Conservation (phyloP, 2,329 filamentous ascomycete species). For the Fusarium marasasianum region DNA sequence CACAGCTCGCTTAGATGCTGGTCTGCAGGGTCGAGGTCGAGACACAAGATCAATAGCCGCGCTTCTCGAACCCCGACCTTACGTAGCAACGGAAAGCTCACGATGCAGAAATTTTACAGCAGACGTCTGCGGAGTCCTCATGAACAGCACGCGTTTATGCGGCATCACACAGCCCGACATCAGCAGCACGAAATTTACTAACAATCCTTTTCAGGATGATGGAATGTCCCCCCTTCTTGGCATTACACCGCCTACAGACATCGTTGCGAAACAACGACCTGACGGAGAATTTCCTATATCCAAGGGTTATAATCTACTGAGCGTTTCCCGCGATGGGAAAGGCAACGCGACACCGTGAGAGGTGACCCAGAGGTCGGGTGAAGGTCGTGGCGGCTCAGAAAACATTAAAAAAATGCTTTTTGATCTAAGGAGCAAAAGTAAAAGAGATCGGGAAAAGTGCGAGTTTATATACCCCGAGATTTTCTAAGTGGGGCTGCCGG, state of each 20-base stretch:
- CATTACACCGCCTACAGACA: constrained; percentile 62
- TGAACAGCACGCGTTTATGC: neutral
- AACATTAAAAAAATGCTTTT: constrained; percentile 59
- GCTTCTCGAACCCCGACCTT: too few species aligned
- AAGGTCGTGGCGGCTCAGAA: constrained; percentile 71
- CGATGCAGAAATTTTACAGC: neutral
- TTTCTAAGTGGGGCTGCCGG: constrained; percentile 33
- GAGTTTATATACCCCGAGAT: constrained; percentile 37
- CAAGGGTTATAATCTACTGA: constrained; percentile 69
- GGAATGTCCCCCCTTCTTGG: constrained; percentile 69
- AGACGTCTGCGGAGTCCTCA: neutral
- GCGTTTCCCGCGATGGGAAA: constrained; percentile 60
- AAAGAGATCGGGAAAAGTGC: constrained; percentile 42
- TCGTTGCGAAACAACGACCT: constrained; percentile 49
- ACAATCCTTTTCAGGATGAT: constrained; percentile 37
- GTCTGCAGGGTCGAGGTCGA: neutral
- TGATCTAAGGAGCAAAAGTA: constrained; percentile 63
- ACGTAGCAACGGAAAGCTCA: neutral
- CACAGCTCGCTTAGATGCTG: neutral
- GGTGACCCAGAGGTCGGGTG: constrained; percentile 51
- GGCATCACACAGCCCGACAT: neutral
- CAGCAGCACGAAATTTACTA: neutral
- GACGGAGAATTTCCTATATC: constrained; percentile 71
- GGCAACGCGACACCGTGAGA: constrained; percentile 71
- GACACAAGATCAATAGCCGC: too few species aligned